Evolutionary conservation across 2,329 filamentous ascomycete species (phyloP).

Genomic region (Byssoonygena ceratinophila): DNA sequence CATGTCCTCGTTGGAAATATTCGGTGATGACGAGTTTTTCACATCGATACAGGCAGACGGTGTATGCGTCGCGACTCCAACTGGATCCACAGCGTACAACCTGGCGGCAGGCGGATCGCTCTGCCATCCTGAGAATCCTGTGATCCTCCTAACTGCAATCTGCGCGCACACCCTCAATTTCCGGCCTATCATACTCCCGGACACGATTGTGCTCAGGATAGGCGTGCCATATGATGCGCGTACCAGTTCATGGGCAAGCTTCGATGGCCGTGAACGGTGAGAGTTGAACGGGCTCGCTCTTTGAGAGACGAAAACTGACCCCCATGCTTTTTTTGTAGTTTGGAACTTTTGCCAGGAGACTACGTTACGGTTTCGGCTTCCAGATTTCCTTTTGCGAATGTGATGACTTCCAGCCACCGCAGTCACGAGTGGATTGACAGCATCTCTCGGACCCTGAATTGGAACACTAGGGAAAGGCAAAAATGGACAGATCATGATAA

Average conservation of each 20-base stretch:
- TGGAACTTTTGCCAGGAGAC: conserved; percentile 41
- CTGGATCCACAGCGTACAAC: conserved; percentile 89
- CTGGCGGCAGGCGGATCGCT: conserved; percentile 88
- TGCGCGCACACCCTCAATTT: conserved; percentile 88
- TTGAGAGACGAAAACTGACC: too few species aligned
- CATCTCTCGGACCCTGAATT: conserved; percentile 42
- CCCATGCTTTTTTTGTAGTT: conserved; percentile 28
- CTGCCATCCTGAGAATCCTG: conserved; percentile 82
- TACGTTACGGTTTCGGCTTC: conserved; percentile 45
- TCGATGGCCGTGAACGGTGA: conserved; percentile 77
- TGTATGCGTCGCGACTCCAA: conserved; percentile 86
- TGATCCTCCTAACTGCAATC: conserved; percentile 83
- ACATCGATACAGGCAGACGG: conserved; percentile 93
- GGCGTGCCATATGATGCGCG: conserved; percentile 92
- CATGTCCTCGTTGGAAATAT: conserved; percentile 88
- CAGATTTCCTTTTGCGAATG: conserved; percentile 43
- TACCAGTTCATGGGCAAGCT: conserved; percentile 90
- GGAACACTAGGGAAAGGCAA: conserved; percentile 41
- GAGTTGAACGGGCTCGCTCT: too few species aligned
- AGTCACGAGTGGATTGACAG: conserved; percentile 43
- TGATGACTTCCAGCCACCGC: conserved; percentile 35
- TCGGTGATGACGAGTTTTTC: conserved; percentile 74
- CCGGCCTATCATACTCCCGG: conserved; percentile 84
- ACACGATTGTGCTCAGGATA: conserved; percentile 85
- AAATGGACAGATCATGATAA: background rate